Evolutionary conservation across 2,329 filamentous ascomycete species (phyloP), one percentile per base, ranked within the genome.

Genomic region (Bipolaris victoriae): DNA sequence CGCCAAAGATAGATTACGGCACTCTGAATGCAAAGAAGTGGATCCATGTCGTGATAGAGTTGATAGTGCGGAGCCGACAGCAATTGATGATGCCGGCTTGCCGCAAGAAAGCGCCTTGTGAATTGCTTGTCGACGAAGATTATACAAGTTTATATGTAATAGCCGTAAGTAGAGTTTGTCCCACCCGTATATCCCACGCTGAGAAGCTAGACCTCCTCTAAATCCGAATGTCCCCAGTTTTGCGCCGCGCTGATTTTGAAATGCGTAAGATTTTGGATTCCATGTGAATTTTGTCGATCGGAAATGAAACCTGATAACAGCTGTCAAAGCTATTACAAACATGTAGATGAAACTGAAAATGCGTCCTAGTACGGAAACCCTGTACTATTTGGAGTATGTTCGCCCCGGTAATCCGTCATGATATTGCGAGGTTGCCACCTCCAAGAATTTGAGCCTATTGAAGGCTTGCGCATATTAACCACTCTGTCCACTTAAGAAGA

Each of bases 401-500:
- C 57, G 49, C 41, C 49, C 54, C 35, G 54, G 29, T 24, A 22
- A 36, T 40, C 53, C 35, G 54, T 29, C 31, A 16, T 44, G 45
- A 57, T 48, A 47, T 41, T 47, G 50, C 40, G 7, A 31, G 45
- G 18, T 40, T 48, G 40, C 29, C 31, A 39, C 37, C 16, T 57
- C 29, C 22, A 31, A 11, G 20, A 7, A 29, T 52, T 49, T 9
- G 35, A 43, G 47, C 43, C 33, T 31, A 47, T 46, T 36, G 45
- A 41, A 55, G 46, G 56, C 31, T 51, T 41, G 45, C 26, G 9
- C 44, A 57, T 55, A 29, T 39, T 65, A 73, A 46, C 59, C 70
- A 52, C 63, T 69, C 47, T 72, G 69, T 35, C 72, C 69, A 62
- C 74, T 71, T 57, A 93, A 77, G 69, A 93, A 93, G 76, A 91